phyloP scores from a whole-genome alignment of 164 flowering plant genomes.

The Tetracentron sinense region DNA sequence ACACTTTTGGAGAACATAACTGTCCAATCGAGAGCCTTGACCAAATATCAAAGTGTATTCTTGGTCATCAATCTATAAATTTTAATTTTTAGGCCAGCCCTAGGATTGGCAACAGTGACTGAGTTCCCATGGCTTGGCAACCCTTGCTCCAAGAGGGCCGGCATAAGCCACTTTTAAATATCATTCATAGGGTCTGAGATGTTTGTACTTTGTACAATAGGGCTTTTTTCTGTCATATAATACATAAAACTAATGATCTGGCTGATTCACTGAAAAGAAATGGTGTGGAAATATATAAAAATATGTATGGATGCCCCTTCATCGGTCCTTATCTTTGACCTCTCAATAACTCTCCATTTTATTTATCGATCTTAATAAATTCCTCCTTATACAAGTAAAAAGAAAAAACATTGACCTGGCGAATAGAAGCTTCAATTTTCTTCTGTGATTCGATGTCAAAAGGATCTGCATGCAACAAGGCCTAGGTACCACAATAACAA shows the following conservation, averaged over 20 bases:
- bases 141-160: background rate
- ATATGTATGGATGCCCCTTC: background rate
- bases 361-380: too few relatives aligned
- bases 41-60: too few relatives aligned
- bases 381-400: background rate
- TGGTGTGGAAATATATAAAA: background rate
- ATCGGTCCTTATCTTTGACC: background rate
- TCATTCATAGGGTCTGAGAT: too few relatives aligned
- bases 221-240: too few relatives aligned
- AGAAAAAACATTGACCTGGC: conserved; percentile 57
- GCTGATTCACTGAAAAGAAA: too few relatives aligned
- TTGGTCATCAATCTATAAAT: background rate
- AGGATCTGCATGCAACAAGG: conserved; percentile 89
- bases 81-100: background rate
- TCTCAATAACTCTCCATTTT: background rate
- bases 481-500: conserved; percentile 36
- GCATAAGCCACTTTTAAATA: too few relatives aligned
- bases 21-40: too few relatives aligned
- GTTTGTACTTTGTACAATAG: too few relatives aligned
- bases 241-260: too few relatives aligned
- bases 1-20: too few relatives aligned
- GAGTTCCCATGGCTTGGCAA: background rate
- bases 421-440: conserved; percentile 96
- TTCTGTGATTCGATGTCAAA: conserved; percentile 95
- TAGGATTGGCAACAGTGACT: background rate